phyloP scores from a whole-genome alignment of 352 stramenopile species.

The Phytophthora foliorum region DNA sequence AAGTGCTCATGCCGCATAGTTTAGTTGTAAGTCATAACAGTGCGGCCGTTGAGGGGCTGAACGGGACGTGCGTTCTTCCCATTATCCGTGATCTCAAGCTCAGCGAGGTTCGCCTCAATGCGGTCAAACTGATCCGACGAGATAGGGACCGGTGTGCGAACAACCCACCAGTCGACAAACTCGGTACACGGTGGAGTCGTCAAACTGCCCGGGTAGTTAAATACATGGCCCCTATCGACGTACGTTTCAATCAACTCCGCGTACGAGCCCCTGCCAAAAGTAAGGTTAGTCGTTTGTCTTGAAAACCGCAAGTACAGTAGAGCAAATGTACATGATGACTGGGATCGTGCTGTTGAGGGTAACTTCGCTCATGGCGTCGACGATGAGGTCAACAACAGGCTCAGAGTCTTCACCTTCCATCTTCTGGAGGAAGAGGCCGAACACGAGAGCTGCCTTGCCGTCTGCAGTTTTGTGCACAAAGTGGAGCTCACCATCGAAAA shows the following conservation, averaged over 20 bases:
- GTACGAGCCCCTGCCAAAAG: conserved; percentile 49
- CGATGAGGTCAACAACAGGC: conserved; percentile 32
- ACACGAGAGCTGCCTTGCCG: conserved; percentile 40
- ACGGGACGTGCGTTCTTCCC: conserved; percentile 40
- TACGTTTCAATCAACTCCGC: conserved; percentile 53
- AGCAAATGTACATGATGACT: conserved; percentile 39
- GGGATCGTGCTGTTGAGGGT: conserved; percentile 26
- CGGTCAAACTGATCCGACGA: conserved; percentile 34
- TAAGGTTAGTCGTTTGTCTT: neutral
- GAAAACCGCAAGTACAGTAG: neutral
- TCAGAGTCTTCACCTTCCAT: conserved; percentile 11
- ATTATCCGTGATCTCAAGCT: conserved; percentile 30
- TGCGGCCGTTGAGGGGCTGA: conserved; percentile 39
- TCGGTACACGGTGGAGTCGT: conserved; percentile 47
- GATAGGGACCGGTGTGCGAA: conserved; percentile 35
- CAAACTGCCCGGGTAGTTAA: conserved; percentile 48
- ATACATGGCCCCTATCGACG: conserved; percentile 47
- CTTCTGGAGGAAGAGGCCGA: conserved; percentile 41
- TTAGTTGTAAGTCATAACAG: conserved; percentile 41
- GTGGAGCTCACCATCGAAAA: conserved; percentile 46
- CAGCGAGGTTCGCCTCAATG: conserved; percentile 30
- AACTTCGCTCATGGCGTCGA: conserved; percentile 44
- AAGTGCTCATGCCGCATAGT: neutral
- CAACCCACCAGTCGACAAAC: conserved; percentile 47
- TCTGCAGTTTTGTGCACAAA: conserved; percentile 49